Base-by-base conservation (phyloP, 176 grass and related monocot genomes). In the Puya raimondii region DNA sequence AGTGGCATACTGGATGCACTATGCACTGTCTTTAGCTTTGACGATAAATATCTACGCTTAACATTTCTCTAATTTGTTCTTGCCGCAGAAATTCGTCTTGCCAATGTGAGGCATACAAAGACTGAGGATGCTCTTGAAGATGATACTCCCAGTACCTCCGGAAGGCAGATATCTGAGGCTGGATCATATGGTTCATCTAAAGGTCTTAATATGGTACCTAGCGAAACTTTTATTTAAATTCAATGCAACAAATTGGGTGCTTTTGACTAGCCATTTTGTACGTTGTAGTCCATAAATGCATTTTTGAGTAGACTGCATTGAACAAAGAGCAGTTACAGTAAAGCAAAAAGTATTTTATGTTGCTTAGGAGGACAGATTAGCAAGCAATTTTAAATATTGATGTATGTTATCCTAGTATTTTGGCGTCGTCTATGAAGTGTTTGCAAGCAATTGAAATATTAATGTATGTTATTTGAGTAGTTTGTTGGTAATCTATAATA, bases 71-170 rank as follows among this genome's bases (percentile, higher is more conserved):
- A 68, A 7, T 70, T 47, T 47, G 48, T 53, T 79, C 25, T 23
- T 80, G 63, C 66, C 26, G 54, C 80, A 99, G 95, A 99, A 75
- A 87, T 99, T 33, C 84, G 80, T 52, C 95, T 99, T 79, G 81
- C 87, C 71, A 94, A 90, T 56, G 85, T 73, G 63, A 88, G 90
- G 67, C 77, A 93, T 59, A 79, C 89, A 23, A 97, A 83, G 72
- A 74, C 72, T 12, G 85, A 92, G 22, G 85, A 88, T 75, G 59
- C 63, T 69, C 72, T 49, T 63, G 82, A 91, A 73, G 95, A 99
- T 80, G 85, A 99, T 81, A 66, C 33, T 42, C 95, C 90, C 12
- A 99, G 90, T 82, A 99, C 95, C 33, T 99, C 95, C 47, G 95
- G 95, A 77, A 91, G 95, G 75, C 90, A 88, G 76, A 70, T 80